Evolutionary conservation across 2,329 filamentous ascomycete genomes (phyloP).

Genomic region (Calonectria fujianensis): DNA sequence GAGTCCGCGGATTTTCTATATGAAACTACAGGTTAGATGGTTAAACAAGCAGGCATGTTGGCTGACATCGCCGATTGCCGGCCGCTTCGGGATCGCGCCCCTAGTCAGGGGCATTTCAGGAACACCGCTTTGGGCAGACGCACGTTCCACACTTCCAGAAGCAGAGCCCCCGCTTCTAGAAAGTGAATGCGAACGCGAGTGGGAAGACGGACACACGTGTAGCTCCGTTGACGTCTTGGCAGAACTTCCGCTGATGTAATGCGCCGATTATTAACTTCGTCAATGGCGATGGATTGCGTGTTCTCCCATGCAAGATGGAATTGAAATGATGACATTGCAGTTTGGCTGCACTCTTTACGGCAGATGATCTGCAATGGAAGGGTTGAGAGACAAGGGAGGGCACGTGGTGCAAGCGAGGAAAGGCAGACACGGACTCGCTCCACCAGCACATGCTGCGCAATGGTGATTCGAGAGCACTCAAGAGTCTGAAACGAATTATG

Average conservation of each 20-base stretch:
- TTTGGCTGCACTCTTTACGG: not conserved
- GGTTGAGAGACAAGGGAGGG: slow-evolving; percentile 3
- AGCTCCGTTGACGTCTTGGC: not conserved
- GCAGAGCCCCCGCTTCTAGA: not conserved
- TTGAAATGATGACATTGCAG: slow-evolving; percentile 25
- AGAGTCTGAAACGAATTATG: slow-evolving; percentile 9
- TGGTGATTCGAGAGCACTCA: slow-evolving; percentile 1
- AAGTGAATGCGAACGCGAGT: not conserved
- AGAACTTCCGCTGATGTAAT: slow-evolving; percentile 6
- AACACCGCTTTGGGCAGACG: not conserved
- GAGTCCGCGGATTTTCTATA: not conserved
- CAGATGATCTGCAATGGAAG: not conserved
- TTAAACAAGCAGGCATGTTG: not conserved
- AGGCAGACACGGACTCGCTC: slow-evolving; percentile 18
- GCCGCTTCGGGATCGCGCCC: not conserved
- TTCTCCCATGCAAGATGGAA: too few species aligned
- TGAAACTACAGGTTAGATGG: not conserved
- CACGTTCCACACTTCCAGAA: not conserved
- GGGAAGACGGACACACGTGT: not conserved
- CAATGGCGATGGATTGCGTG: not conserved
- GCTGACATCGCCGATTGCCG: not conserved
- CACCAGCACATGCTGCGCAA: not conserved
- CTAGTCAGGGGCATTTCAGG: not conserved
- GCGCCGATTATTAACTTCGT: not conserved
- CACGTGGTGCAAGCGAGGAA: slow-evolving; percentile 1